phyloP scores from a whole-genome alignment of 495 filamentous ascomycete species.

The Aspergillus wentii region DNA sequence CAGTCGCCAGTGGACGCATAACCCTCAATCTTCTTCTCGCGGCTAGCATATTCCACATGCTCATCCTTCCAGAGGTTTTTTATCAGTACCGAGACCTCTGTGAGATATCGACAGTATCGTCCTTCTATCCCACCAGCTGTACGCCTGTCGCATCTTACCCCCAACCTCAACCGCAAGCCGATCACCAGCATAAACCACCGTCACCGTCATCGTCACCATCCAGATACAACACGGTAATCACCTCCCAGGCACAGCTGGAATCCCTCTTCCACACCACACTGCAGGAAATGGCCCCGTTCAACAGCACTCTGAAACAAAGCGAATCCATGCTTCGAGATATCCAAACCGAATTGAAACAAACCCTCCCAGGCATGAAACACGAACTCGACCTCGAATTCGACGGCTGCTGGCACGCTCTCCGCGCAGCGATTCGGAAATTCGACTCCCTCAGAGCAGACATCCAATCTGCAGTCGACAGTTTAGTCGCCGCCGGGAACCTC shows the following conservation, averaged over 20 bases:
- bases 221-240: conserved; percentile 17
- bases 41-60: conserved; percentile 29
- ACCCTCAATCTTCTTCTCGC: conserved; percentile 29
- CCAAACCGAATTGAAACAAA: conserved; percentile 23
- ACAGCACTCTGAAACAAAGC: conserved; percentile 28
- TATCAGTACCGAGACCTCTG: conserved; percentile 33
- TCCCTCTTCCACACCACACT: conserved; percentile 28
- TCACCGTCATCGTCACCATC: too few relatives aligned
- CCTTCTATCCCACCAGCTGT: conserved; percentile 33
- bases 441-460: conserved; percentile 37
- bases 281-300: conserved; percentile 24
- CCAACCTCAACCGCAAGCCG: conserved; percentile 4
- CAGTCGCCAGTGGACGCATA: too few relatives aligned
- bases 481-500: conserved; percentile 23
- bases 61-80: conserved; percentile 37
- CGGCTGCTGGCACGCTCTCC: conserved; percentile 30
- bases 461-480: conserved; percentile 34
- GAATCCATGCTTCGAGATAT: conserved; percentile 28
- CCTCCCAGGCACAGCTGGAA: conserved; percentile 27
- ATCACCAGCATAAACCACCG: too few relatives aligned
- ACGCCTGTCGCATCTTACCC: conserved; percentile 7
- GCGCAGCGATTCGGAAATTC: conserved; percentile 31
- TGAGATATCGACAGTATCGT: conserved; percentile 17
- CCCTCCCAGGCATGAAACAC: conserved; percentile 28
- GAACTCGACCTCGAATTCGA: conserved; percentile 40